Evolutionary conservation across 768 basidiomycete genomes (phyloP), one percentile per base, ranked within the genome.

Genomic region (Termitomyces sp.): DNA sequence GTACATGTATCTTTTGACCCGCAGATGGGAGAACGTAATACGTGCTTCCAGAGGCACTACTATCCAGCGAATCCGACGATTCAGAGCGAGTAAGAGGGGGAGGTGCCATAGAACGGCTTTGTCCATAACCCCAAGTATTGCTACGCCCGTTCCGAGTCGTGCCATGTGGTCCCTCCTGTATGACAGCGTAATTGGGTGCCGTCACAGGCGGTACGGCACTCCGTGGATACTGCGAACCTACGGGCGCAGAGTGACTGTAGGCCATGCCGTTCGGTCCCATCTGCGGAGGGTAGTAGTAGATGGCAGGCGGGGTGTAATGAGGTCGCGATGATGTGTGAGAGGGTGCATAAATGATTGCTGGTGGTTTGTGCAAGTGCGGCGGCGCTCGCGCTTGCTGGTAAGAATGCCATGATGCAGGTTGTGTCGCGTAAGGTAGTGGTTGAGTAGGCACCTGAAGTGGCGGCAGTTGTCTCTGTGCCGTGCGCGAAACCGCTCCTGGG

Each of bases 1-100:
- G 78, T 61, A 88, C 79, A 68, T 86, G 87, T 58, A 89, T 81
- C 65, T 89, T 91, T 67, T 88, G 87, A n/a, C 86, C 85, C 12
- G 82, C 81, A 12, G 81, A 77, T 4, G 87, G 87, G 42, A 88
- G 78, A 62, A 89, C 82, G 67, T 89, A 90, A 75, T 89, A 91
- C 3, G 88, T 90, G 67, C 86, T 83, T 22, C 81, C 86, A 5
- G 87, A 87, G 39, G 80, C 80, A 15, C 78, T 70, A 66, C 82
- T 87, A 34, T 68, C 75, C 16, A 79, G 68, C 46, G 77, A 78
- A 18, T 76, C 76, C 20, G 72, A 72, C 15, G 76, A 76, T 22
- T 67, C 70, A 52, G 68, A 69, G 7, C 63, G 71, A 46, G 63
- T 58, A 48, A 60, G 63, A 53, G 63, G 61, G 9, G 58, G 45